These are phyloP conservation scores for Pneumocystis wakefieldiae DNA, from an alignment of 1,139 yeast genomes.

Conservation along the genomic window DNA sequence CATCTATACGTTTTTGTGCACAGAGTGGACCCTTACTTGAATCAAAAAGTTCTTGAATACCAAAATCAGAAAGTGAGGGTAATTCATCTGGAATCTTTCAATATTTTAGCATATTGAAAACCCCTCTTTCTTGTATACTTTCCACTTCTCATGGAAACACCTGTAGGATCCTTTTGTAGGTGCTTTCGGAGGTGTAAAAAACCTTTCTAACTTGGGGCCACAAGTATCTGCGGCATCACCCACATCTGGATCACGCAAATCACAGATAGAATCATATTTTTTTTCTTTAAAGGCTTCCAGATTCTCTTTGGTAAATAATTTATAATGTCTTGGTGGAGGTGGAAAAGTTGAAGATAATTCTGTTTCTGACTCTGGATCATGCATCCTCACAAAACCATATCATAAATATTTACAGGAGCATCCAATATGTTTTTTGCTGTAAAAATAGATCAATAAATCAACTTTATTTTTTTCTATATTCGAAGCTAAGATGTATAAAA, in stretches of 20 bases:
- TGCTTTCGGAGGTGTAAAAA: slow-evolving; percentile 49
- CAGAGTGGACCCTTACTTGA: slow-evolving; percentile 52
- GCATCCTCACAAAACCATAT: slow-evolving; percentile 12
- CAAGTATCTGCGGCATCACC: slow-evolving; percentile 5
- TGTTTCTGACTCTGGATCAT: slow-evolving; percentile 12
- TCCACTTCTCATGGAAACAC: slow-evolving; percentile 75
- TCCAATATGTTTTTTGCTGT: neutral
- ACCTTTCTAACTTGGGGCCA: slow-evolving; percentile 25
- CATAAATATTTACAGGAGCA: neutral
- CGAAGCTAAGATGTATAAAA: too few species aligned
- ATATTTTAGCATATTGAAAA: neutral
- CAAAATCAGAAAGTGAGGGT: slow-evolving; percentile 17
- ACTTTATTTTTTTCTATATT: too few species aligned
- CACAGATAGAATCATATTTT: slow-evolving; percentile 7
- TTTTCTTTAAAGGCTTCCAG: slow-evolving; percentile 9
- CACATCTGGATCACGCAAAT: slow-evolving; percentile 1
- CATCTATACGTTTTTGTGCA: slow-evolving; percentile 33
- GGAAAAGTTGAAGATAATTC: slow-evolving; percentile 55
- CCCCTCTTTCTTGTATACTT: slow-evolving; percentile 21
- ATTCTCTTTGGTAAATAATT: slow-evolving; percentile 52
- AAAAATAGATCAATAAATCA: neutral
- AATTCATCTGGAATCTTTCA: slow-evolving; percentile 11
- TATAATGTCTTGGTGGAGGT: slow-evolving; percentile 68
- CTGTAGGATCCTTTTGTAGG: slow-evolving; percentile 48
- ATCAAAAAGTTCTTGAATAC: slow-evolving; percentile 25